These are phyloP conservation scores for Allomyces macrogynus DNA, from an alignment of 192 early-diverging fungal species.

Conservation along the genomic window DNA sequence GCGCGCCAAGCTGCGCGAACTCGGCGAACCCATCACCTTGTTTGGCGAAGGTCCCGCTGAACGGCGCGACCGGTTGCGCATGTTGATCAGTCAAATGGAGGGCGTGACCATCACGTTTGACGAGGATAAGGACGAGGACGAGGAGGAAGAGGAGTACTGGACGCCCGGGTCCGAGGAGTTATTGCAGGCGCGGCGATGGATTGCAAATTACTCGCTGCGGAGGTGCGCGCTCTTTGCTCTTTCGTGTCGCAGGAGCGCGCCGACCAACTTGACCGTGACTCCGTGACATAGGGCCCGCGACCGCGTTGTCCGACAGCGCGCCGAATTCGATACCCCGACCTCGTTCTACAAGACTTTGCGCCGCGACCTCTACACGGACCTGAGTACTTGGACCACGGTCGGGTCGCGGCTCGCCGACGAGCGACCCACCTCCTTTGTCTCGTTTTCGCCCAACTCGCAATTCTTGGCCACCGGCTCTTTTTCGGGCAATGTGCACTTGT, in stretches of 20 bases:
- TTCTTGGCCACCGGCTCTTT: conserved; percentile 63
- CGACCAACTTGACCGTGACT: too few relatives aligned
- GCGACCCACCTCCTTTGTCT: conserved; percentile 52
- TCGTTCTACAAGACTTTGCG: background rate
- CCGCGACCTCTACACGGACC: conserved; percentile 8
- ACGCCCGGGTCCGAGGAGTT: conserved; percentile 56
- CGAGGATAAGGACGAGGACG: conserved; percentile 30
- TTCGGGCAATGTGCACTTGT: conserved; percentile 68
- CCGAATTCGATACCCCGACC: background rate
- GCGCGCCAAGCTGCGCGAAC: conserved; percentile 44
- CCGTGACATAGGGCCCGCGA: too few relatives aligned
- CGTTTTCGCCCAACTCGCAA: conserved; percentile 62
- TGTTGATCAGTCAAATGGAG: conserved; percentile 38
- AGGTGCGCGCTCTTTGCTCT: conserved; percentile 13
- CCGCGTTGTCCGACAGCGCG: background rate
- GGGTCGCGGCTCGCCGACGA: conserved; percentile 78
- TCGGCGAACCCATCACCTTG: conserved; percentile 67
- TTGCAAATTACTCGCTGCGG: conserved; percentile 51
- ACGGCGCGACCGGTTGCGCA: conserved; percentile 59
- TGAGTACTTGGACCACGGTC: conserved; percentile 35
- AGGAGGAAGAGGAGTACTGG: conserved; percentile 58
- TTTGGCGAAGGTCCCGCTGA: conserved; percentile 86
- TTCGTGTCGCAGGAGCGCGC: too few relatives aligned
- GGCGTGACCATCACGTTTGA: conserved; percentile 16
- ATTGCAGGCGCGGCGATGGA: conserved; percentile 40